A percentile compares a stretch with the other conserved stretches of the same genome.
phyloP scores from a whole-genome alignment of 306 rosid species.

The Fragaria iinumae region DNA sequence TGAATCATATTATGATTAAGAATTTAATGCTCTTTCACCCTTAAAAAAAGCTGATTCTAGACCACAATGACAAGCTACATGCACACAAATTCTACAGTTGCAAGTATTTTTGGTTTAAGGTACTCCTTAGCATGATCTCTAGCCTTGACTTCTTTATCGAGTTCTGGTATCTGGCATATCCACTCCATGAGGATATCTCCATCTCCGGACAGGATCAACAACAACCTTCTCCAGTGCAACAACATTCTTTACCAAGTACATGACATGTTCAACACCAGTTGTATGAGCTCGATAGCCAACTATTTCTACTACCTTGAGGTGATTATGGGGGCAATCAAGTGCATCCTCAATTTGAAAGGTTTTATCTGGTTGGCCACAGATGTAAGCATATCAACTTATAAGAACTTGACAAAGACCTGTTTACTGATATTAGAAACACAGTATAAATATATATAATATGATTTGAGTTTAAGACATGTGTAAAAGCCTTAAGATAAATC shows the following conservation, averaged over 20 bases:
- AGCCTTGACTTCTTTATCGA: neutral
- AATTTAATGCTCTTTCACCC: too few species aligned
- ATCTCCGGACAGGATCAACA: neutral
- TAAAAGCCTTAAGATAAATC: too few species aligned
- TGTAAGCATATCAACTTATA: too few species aligned
- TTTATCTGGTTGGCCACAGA: too few species aligned
- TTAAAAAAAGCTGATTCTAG: too few species aligned
- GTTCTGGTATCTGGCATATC: neutral
- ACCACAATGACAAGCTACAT: too few species aligned
- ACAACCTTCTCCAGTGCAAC: neutral
- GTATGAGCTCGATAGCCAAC: neutral
- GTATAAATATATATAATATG: too few species aligned
- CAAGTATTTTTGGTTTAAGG: neutral
- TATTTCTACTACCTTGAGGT: neutral
- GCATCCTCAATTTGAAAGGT: neutral
- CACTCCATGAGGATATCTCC: neutral
- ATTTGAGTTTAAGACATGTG: too few species aligned
- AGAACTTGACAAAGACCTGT: too few species aligned
- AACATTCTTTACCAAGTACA: neutral
- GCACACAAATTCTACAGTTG: neutral
- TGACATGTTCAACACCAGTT: neutral
- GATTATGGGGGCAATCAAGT: neutral
- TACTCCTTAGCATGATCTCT: neutral
- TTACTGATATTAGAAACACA: too few species aligned
- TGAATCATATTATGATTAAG: too few species aligned